phyloP scores from a whole-genome alignment of 2,329 filamentous ascomycete genomes.

The Aspergillus sp. region DNA sequence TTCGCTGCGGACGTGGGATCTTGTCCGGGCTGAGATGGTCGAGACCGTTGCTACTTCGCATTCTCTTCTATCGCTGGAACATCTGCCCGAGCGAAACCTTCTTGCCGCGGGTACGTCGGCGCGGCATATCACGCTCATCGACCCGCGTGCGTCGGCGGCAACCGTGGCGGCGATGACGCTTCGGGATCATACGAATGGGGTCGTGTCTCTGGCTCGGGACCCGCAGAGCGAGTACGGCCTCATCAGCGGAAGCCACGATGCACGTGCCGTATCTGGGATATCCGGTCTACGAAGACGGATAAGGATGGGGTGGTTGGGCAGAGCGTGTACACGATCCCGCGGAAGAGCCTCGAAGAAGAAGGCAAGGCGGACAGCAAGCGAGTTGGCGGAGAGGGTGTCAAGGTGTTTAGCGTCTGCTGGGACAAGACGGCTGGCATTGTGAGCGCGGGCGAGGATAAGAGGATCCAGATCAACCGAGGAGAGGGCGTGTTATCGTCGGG shows the following conservation, averaged over 20 bases:
- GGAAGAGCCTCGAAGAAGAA: slow-evolving; percentile 61
- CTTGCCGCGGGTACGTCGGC: slow-evolving; percentile 71
- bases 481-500: slow-evolving; percentile 36
- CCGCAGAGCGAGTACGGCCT: slow-evolving; percentile 69
- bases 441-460: slow-evolving; percentile 85
- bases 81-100: slow-evolving; percentile 57
- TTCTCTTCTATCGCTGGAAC: slow-evolving; percentile 67
- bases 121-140: slow-evolving; percentile 83
- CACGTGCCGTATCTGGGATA: slow-evolving; percentile 88
- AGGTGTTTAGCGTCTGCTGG: slow-evolving; percentile 86
- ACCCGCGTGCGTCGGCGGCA: slow-evolving; percentile 69
- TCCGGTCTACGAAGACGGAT: slow-evolving; percentile 58
- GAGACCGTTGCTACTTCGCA: slow-evolving; percentile 77
- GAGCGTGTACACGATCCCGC: slow-evolving; percentile 66
- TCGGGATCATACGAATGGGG: slow-evolving; percentile 71
- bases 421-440: slow-evolving; percentile 79
- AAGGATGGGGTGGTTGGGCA: slow-evolving; percentile 53
- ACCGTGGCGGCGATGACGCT: slow-evolving; percentile 82
- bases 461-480: slow-evolving; percentile 79
- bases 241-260: slow-evolving; percentile 83
- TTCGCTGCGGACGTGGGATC: slow-evolving; percentile 80
- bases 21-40: slow-evolving; percentile 69
- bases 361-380: slow-evolving; percentile 49
- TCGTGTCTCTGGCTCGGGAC: slow-evolving; percentile 50
- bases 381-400: slow-evolving; percentile 69